Evolutionary conservation across 345 rosid species (phyloP), one percentile per base, ranked within the genome.

Genomic region (Hibiscus trionum): DNA sequence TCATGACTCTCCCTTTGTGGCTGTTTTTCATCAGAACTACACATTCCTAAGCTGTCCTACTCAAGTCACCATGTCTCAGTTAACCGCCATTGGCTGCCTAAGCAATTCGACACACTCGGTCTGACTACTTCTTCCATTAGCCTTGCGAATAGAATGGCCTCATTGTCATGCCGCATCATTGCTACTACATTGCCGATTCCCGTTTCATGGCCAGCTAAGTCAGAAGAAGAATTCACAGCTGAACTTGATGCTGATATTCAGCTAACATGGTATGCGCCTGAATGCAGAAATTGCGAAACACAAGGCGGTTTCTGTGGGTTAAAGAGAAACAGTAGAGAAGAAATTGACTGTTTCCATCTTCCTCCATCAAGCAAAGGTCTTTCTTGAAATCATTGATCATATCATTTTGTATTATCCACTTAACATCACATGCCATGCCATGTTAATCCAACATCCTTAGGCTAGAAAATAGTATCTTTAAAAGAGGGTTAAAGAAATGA

Each of bases 1-100:
- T 16, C 83, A 93, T 0, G 85, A 79, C 27, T 82, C 97, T 62
- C 89, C 93, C 1, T 93, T 90, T 72, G 65, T 53, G 19, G 77
- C 7, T 7, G 42, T 37, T 10, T 77, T 67, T 52, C 80, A 72
- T 62, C 82, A 53, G 44, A 81, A 78, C 67, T 91, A 81, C 84
- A 89, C 88, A 12, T 88, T 91, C 86, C 80, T 90, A 15, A 83
- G 76, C 76, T 90, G 97, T 77, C 91, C 96, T 7, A 57, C 72
- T 75, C 83, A 80, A 70, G 27, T 78, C 35, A 69, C 74, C 2
- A 72, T 44, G 64, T 73, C 87, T n/a, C 78, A 80, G 1, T 75
- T 77, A 73, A 33, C 75, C 37, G 26, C 79, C 75, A 81, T 91
- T 68, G 56, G 66, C 61, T 90, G 96, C 82, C 82, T 93, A 6